These are phyloP conservation scores for Stagonosporopsis vannaccii DNA, from an alignment of 2,329 filamentous ascomycete species.

Conservation along the genomic window DNA sequence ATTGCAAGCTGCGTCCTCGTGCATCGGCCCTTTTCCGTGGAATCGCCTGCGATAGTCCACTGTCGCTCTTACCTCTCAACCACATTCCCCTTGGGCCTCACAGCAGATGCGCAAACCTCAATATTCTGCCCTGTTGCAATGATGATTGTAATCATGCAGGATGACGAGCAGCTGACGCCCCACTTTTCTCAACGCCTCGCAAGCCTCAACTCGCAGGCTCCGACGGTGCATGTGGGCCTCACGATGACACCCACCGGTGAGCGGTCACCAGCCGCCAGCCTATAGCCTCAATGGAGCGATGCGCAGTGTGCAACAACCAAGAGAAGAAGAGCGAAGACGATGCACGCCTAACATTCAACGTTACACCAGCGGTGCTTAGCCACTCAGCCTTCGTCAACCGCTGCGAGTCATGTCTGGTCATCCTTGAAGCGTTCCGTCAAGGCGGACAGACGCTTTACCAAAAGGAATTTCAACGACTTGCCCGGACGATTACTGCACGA, in stretches of 20 bases:
- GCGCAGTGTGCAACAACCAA: conserved; percentile 19
- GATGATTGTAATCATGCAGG: not conserved
- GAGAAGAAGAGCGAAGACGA: conserved; percentile 15
- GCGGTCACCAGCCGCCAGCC: not conserved
- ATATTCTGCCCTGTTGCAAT: not conserved
- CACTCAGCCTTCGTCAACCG: conserved; percentile 10
- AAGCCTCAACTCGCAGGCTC: not conserved
- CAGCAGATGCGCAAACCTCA: not conserved
- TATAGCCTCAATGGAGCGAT: not conserved
- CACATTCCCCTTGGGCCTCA: not conserved
- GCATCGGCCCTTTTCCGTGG: not conserved
- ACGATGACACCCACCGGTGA: not conserved
- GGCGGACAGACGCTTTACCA: conserved; percentile 13
- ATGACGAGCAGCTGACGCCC: not conserved
- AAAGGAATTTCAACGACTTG: conserved; percentile 14
- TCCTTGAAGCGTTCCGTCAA: conserved; percentile 26
- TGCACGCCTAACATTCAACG: conserved; percentile 20
- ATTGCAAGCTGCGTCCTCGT: not conserved
- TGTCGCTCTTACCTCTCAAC: not conserved
- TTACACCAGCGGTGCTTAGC: conserved; percentile 18
- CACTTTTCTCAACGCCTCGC: not conserved
- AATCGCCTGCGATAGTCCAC: not conserved
- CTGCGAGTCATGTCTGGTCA: conserved; percentile 23
- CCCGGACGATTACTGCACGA: conserved; percentile 15
- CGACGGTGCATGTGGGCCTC: not conserved